A percentile compares a stretch with the other conserved stretches of the same genome.
These are phyloP conservation scores for Apostasia ramifera DNA, from an alignment of 106 monocot genomes.

Conservation along the genomic window DNA sequence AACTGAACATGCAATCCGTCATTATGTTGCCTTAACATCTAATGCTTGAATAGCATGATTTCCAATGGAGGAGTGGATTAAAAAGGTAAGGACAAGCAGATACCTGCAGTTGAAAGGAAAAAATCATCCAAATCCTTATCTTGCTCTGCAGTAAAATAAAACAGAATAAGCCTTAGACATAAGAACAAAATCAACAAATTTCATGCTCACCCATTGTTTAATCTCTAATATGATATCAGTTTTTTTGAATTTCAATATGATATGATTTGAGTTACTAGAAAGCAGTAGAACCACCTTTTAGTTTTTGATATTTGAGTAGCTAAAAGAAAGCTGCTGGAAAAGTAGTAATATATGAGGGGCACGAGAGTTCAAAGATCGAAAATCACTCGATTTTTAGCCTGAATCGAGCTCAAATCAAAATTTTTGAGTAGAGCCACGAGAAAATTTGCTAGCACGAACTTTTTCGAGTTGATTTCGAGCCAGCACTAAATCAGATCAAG, in stretches of 20 bases:
- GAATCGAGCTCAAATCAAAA: neutral
- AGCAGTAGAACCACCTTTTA: neutral
- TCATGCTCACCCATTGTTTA: too few relatives aligned
- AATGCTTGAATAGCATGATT: neutral
- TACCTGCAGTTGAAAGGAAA: conserved; percentile 94
- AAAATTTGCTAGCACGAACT: neutral
- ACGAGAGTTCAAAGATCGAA: too few relatives aligned
- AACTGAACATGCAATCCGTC: neutral
- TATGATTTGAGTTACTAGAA: neutral
- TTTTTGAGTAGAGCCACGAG: neutral
- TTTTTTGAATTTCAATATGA: neutral
- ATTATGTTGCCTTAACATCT: neutral
- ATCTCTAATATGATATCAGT: too few relatives aligned
- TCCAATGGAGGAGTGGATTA: neutral
- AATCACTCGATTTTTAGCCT: neutral
- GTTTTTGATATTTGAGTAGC: neutral
- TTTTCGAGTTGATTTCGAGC: neutral
- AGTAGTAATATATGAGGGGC: too few relatives aligned
- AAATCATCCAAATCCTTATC: conserved; percentile 79
- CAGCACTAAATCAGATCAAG: too few relatives aligned
- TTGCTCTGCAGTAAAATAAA: conserved; percentile 60
- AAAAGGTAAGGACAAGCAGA: neutral
- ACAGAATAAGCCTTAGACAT: neutral
- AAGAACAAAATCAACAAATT: neutral
- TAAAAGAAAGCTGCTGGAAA: neutral